Evolutionary conservation across 1,284 basidiomycete species (phyloP), one percentile per base, ranked within the genome.

Genomic region (Puccinia coronata): DNA sequence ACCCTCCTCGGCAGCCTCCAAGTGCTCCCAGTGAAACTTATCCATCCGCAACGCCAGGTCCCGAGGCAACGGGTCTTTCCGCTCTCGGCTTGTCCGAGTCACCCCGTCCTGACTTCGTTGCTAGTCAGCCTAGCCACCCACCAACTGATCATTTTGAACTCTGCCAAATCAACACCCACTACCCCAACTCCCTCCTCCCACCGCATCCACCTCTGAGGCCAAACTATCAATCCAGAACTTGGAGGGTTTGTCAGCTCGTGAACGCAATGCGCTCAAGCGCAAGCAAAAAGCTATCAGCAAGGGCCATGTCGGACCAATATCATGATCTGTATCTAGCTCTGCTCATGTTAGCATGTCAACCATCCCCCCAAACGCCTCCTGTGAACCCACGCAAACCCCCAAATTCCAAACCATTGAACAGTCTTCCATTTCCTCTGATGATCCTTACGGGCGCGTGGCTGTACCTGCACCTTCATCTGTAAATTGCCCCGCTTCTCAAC

Each of bases 201-300:
- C 76, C 23, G 61, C 20, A 25, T 53, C 71, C 51, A 69, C 67
- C 20, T 67, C 70, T 53, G 36, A 74, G 47, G 67, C 49, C 25
- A 59, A 80, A 28, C 82, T 70, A 16, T 71, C 77, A 16, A n/a
- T 83, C 43, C 82, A 82, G 23, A 84, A 83, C 36, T 59, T 82
- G 70, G 81, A 82, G 25, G 88, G 88, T 5, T 87, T 94, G 59
- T 93, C 93, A 20, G 94, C 94, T 23, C 90, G 95, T 70, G 95
- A 97, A 86, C 91, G 92, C 49, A 97, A 96, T 86, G 90, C 94
- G 67, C 88, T 96, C 49, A 97, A 97, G 85, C 90, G 95, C 25
- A 96, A 96, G 85, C 91, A 94, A 72, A 97, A 96, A 85, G 88
- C 90, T 20, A 93, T 94, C n/a, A 93, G 92, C 84, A 87, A 87